Base-by-base conservation (phyloP, 2,329 filamentous ascomycete genomes). In the Colletotrichum melonis region DNA sequence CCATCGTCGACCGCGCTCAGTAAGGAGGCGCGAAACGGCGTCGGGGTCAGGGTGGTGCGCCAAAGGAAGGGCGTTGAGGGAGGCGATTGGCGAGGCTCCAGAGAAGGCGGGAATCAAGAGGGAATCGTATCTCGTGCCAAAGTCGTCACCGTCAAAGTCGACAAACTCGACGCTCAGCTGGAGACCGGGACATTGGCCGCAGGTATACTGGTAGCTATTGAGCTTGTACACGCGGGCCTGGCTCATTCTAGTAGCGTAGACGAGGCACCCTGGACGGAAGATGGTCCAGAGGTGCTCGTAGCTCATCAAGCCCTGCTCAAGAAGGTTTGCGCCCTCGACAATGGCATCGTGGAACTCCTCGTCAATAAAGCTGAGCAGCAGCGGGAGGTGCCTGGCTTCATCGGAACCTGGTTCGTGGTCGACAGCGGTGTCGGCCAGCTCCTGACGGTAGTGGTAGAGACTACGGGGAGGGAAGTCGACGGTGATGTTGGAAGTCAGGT, bases 241-340 rank as follows among this genome's bases (percentile, higher is more conserved):
- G 19, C 82, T 84, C 65, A 83, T 81, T 63, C 82, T 80, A 16
- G 78, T 77, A 1, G 83, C 82, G 63, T 84, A 83, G 3, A 88
- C 77, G 2, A 81, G 81, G 49, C 79, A 81, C 0, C 85, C 86
- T 0, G 87, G 88, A 54, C 84, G 82, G 76, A 89, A 88, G 28
- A 89, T 83, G 14, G 86, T 85, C 87, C 87, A 89, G n/a, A 86
- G 80, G 65, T 90, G 84, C 16, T 86, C 82, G 67, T 86, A 89
- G 0, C 86, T 86, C 63, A 90, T 86, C 49, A 89, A 87, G 0
- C 85, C 84, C 71, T 90, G 88, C 73, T 81, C 79, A 73, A 88
- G 81, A 60, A 88, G 86, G 70, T 91, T 88, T 46, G 86, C 81
- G 32, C 84, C 86, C 1, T 84, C 81, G 58, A 85, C 83, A 65